Percentiles rank a stretch among this genome's conserved stretches.
Conservation (phyloP, 2,329 filamentous ascomycete species). For the Colletotrichum navitas region DNA sequence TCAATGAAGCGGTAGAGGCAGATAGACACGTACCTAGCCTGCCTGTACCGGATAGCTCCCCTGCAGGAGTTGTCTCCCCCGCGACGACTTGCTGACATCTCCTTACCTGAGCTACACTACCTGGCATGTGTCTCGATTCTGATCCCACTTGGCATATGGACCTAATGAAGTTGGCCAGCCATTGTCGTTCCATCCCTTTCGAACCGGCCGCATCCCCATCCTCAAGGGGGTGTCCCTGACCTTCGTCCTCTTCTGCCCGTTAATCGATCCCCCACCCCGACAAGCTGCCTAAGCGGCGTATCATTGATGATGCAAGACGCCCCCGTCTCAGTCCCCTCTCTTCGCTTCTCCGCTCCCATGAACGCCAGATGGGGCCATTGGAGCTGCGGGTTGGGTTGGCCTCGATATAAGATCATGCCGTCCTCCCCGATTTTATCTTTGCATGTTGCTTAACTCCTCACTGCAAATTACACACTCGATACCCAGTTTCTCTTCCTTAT, state of each 20-base stretch:
- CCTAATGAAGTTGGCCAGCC: conserved; percentile 22
- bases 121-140: neutral
- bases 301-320: conserved; percentile 31
- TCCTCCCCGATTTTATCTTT: neutral
- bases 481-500: neutral
- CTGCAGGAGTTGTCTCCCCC: neutral
- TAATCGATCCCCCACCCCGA: neutral
- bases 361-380: neutral
- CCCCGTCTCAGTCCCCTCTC: neutral
- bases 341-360: neutral
- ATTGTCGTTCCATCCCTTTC: conserved; percentile 12
- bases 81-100: conserved; percentile 5
- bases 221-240: neutral
- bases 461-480: neutral
- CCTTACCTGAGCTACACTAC: conserved; percentile 16
- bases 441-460: too few species aligned
- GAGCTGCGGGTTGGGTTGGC: neutral
- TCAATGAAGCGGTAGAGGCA: neutral
- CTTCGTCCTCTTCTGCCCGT: neutral
- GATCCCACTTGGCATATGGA: conserved; percentile 7
- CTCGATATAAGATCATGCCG: conserved; percentile 31
- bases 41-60: neutral
- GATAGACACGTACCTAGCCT: neutral
- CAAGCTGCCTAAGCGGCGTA: conserved; percentile 1
- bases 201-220: neutral